Conservation (phyloP, 805 yeast genomes). For the Yarrowia sp. region DNA sequence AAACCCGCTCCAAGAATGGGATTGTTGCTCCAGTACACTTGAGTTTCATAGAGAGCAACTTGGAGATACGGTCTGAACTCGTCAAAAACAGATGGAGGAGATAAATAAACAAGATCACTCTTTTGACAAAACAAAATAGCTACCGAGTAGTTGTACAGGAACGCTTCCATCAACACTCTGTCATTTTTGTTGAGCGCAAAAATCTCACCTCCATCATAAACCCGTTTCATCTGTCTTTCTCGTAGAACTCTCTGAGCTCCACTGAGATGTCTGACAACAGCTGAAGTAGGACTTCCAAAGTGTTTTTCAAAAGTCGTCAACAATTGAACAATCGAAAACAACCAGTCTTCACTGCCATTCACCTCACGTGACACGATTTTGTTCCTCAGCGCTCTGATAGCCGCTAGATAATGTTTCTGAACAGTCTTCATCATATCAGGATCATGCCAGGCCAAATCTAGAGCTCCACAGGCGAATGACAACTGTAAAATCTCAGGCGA, state of each 20-base stretch:
- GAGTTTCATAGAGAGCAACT: constrained; percentile 6
- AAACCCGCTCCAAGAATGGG: constrained; percentile 15
- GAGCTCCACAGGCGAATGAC: constrained; percentile 20
- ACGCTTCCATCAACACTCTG: constrained; percentile 10
- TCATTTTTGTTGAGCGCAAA: constrained; percentile 26
- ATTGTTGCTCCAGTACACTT: constrained; percentile 15
- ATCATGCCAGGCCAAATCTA: constrained; percentile 13
- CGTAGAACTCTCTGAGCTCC: constrained; percentile 6
- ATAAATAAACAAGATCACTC: neutral
- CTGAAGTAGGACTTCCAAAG: constrained; percentile 2
- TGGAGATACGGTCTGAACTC: constrained; percentile 11
- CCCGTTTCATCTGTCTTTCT: constrained; percentile 6
- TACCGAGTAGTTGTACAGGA: constrained; percentile 22
- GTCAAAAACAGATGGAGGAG: constrained; percentile 8
- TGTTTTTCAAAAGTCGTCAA: constrained; percentile 13
- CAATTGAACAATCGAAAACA: constrained; percentile 8
- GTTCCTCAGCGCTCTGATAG: neutral
- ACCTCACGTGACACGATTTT: constrained; percentile 4
- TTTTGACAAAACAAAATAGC: constrained; percentile 10
- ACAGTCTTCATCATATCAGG: constrained; percentile 16
- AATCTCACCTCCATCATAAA: constrained; percentile 10
- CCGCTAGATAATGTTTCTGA: constrained; percentile 12
- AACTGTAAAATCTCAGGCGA: constrained; percentile 18
- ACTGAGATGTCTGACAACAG: constrained; percentile 2
- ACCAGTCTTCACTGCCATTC: constrained; percentile 8